These are phyloP conservation scores for Ceratobasidium sp. DNA, from an alignment of 1,284 basidiomycete genomes.

Conservation along the genomic window DNA sequence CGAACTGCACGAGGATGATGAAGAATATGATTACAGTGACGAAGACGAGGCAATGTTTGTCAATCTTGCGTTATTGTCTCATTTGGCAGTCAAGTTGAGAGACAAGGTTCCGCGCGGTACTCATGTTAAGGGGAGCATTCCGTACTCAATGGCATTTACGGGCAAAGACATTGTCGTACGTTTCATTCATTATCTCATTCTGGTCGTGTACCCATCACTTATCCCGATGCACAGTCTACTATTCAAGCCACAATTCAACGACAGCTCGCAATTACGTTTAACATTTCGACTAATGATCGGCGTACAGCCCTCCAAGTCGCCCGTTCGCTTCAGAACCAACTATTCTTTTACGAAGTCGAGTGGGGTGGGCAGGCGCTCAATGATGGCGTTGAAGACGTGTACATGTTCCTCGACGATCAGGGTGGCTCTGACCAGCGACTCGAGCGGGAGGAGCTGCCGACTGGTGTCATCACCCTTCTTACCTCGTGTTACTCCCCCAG, in stretches of 20 bases:
- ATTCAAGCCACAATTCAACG: conserved; percentile 81
- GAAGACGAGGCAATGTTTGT: conserved; percentile 81
- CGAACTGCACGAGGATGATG: conserved; percentile 58
- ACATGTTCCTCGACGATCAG: conserved; percentile 92
- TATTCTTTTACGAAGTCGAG: conserved; percentile 97
- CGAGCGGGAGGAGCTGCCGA: conserved; percentile 82
- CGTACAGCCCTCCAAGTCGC: conserved; percentile 86
- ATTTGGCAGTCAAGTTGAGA: conserved; percentile 85
- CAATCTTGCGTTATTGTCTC: conserved; percentile 85
- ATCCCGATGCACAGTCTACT: conserved; percentile 62
- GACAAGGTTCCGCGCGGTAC: conserved; percentile 85
- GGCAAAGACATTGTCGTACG: conserved; percentile 91
- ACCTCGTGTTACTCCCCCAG: conserved; percentile 86
- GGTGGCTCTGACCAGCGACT: conserved; percentile 50
- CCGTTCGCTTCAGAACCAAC: conserved; percentile 85
- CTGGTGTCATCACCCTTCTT: conserved; percentile 77
- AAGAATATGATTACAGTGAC: conserved; percentile 55
- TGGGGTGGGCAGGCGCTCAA: conserved; percentile 86
- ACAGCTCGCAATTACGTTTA: conserved; percentile 72
- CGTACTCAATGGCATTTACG: conserved; percentile 87
- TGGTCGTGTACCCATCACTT: conserved; percentile 5
- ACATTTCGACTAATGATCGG: conserved; percentile 72
- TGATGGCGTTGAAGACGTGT: conserved; percentile 94
- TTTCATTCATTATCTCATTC: conserved; percentile 43
- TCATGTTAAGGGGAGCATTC: conserved; percentile 90